Evolutionary conservation across 164 flowering plant species (phyloP), one percentile per base, ranked within the genome.

Genomic region (Santalum album): DNA sequence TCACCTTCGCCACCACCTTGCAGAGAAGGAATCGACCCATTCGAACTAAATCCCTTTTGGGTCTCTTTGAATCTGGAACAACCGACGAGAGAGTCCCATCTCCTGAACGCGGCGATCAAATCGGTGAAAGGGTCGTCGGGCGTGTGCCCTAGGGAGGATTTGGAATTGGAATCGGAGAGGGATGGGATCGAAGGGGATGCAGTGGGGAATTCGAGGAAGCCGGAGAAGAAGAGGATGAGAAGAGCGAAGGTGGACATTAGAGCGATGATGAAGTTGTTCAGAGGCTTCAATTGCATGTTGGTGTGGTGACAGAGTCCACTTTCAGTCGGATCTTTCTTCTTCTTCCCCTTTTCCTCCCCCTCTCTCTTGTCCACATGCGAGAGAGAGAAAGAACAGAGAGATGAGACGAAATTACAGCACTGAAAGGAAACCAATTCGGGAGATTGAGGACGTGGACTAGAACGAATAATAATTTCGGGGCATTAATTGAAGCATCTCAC

Each of bases 11-110:
- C 65, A 40, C 56, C 69, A 40, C 58, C 67, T 65, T 80, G 86
- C 67, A 80, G 46, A 19, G 79, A 34, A 23, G 56, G 12, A 29
- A 19, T 4, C 45, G 75, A 55, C 27, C 34, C 55, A 43, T 66
- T 64, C 12, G 11, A n/a, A 29, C 42, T 19, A 62, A 61, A 52
- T 21, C 51, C 77, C 39, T 59, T 70, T 65, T 69, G 65, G 21
- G 58, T 86, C 45, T 75, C 77, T 56, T 64, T 78, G 53, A 85
- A 94, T 46, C 57, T 68, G 12, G 64, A 59, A 64, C 99, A 94
- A 27, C 97, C 97, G 72, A 87, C 79, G 56, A 72, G 63, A 54
- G 82, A 69, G 71, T 94, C 99, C 99, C 99, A 94, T 50, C 67
- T 73, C 57, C 47, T 71, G 72, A 74, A 87, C 6, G 99, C 95